Evolutionary conservation across 2,329 filamentous ascomycete genomes (phyloP), one percentile per base, ranked within the genome.

Genomic region (Cercospora sp.): DNA sequence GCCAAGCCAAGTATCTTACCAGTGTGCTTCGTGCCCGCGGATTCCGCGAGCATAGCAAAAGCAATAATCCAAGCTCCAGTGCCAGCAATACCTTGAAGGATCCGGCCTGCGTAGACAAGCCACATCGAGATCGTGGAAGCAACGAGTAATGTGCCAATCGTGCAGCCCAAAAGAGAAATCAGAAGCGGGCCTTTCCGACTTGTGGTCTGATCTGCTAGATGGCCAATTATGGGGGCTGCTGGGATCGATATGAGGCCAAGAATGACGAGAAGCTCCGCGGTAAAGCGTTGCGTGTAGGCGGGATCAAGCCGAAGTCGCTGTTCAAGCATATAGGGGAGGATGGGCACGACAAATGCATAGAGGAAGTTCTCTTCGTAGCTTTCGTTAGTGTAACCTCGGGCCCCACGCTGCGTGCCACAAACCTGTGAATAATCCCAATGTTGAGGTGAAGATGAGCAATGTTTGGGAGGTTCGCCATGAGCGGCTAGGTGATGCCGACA

Each of bases 191-290:
- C 53, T 42, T 69, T 70, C 13, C 70, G 59, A 39, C 55, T 66
- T 0, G 67, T 45, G 13, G 63, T 69, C 31, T 65, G 55, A 23
- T 72, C 70, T 10, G 69, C 69, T 23, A 70, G 39, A 42, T 69
- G 67, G 26, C 67, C 70, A 5, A 72, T 72, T 16, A 70, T 67
- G 13, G 70, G 70, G 1, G 70, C 70, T 8, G 69, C 81, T 10
- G 79, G 76, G 31, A 76, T 75, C 26, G 77, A 81, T 72, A 80
- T 84, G 79, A 75, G 79, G n/a, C 84, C 85, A 71, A 80, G 81
- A 31, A 70, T 63, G 33, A 69, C 66, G 23, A 72, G 65, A 6
- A 72, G 48, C 13, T 64, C 65, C 9, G 64, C 68, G 4, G 67
- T 69, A n/a, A 67, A 66, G 30, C 67, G 60, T 57, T 72, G 70